Percentiles rank a stretch among this genome's conserved stretches.
These are phyloP conservation scores for Pisolithus thermaeus DNA, from an alignment of 1,284 basidiomycete species.

Conservation along the genomic window DNA sequence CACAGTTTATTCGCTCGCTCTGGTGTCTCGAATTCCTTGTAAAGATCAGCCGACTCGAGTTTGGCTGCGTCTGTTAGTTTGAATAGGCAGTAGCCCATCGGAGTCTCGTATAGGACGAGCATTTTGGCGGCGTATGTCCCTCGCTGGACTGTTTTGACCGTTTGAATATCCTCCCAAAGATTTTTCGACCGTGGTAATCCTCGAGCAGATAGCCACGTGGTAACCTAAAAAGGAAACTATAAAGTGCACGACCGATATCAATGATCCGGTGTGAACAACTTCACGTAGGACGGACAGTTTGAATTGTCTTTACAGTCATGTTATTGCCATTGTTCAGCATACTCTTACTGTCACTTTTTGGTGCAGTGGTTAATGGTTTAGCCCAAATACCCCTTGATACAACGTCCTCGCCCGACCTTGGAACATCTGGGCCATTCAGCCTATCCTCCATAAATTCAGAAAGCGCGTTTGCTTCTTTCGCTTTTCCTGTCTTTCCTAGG, in stretches of 20 bases:
- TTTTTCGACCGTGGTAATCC: conserved; percentile 30
- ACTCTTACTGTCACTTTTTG: conserved; percentile 9
- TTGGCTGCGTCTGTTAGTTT: conserved; percentile 91
- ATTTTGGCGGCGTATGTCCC: conserved; percentile 38
- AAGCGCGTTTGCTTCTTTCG: conserved; percentile 37
- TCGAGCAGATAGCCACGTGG: conserved; percentile 3
- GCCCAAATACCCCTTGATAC: conserved; percentile 8
- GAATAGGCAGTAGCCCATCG: conserved; percentile 96
- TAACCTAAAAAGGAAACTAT: conserved; percentile 16
- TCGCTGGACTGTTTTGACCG: not conserved
- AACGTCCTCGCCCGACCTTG: not conserved
- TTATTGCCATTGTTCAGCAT: not conserved
- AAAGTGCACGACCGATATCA: too few species aligned
- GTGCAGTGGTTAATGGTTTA: not conserved
- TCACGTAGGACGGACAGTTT: not conserved
- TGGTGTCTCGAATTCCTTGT: conserved; percentile 90
- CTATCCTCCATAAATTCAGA: conserved; percentile 29
- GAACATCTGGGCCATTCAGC: not conserved
- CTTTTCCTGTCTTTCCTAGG: conserved; percentile 40
- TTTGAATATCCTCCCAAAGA: conserved; percentile 4
- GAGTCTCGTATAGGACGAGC: conserved; percentile 82
- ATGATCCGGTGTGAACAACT: too few species aligned
- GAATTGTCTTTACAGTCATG: too few species aligned
- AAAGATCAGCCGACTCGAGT: conserved; percentile 80
- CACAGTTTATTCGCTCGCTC: conserved; percentile 90